Base-by-base conservation (phyloP, 371 early-diverging fungal genomes). In the Blyttiomyces sp. region DNA sequence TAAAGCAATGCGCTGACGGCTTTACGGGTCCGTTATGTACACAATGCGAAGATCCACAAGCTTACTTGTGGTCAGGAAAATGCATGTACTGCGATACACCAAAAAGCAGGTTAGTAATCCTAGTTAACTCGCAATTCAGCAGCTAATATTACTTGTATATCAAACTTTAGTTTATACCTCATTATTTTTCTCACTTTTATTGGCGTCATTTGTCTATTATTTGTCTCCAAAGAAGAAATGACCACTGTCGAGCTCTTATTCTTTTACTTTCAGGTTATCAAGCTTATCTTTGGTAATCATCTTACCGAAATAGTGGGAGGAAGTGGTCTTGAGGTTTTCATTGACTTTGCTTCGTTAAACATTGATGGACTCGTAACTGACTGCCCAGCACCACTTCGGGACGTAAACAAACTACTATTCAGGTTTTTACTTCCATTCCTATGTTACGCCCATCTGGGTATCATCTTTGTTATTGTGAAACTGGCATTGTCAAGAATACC, bases 241-340 rank as follows among this genome's bases (percentile, higher is more conserved):
- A 49, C 66, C 16, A 56, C 54, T 17, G 26, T 66, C 45, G 66
- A 66, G 43, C 49, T 50, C 19, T 51, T 66, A 13, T 61, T 66
- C 39, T 66, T 66, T 48, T 66, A 61, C 43, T 66, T 61, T 26
- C 66, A 66, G 49, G 66, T 61, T 16, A 57, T 56, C 31, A 54
- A 66, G 23, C 53, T 57, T 26, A 66, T 66, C 49, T 61, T 57
- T 42, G 61, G 57, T 3, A 32, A 31, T 3, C 28, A 49, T 9
- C 5, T 66, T 6, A 58, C 43, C 11, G 57, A 31, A 21, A 35
- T 61, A 24, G 9, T 61, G 11, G 48, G 53, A 0, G 43, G 34
- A 19, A 33, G 36, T 11, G 50, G 54, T 11, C 27, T 66, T 28
- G 48, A 57, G 39, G 61, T 26, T 4, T 51, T 66, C 48, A 45